Evolutionary conservation across 2,329 filamentous ascomycete species (phyloP), one percentile per base, ranked within the genome.

Genomic region (Paradendryphiella salina): DNA sequence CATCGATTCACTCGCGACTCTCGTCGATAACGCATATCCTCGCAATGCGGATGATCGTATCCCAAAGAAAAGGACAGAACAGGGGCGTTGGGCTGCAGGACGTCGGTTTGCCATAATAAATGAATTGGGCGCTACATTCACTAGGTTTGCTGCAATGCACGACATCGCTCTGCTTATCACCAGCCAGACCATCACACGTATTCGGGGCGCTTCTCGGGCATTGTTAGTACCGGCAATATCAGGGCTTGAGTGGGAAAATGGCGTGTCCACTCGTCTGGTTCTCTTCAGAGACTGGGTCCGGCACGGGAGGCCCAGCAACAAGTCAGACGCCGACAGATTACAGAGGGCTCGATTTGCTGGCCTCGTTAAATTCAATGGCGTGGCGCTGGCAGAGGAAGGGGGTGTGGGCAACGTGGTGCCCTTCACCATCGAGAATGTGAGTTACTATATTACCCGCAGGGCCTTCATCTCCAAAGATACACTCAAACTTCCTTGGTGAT

Each of bases 111-210:
- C 81, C 50, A 79, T 96, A 21, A 83, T 90, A 52, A 85, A 82
- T 50, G 83, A 86, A 3, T 75, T 96, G 9, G 76, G 80, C 5
- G 76, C 76, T 3, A 76, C 77, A 31, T 73, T 86, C 3, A 83
- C 87, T 54, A 92, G 87, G 63, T 80, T 96, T 9, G 90, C 92
- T 4, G 85, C 87, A 9, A 82, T 86, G 23, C 82, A 84, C 57
- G 82, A 89, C 63, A 79, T 92, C 44, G 88, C 90, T 18, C 79
- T 96, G 34, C 77, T 96, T 2, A 71, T 94, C 15, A 80, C 91
- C 40, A 90, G 86, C 31, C 91, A 95, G 68, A 90, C 88, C 52
- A 87, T 86, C 34, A 95, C 90, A n/a, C 88, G 86, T 59, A 86
- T 95, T 75, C 85, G 87, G 55, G 78, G 79, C 3, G 85, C 82